Evolutionary conservation across 495 filamentous ascomycete genomes (phyloP).

Genomic region (Penicillium coprophilum): DNA sequence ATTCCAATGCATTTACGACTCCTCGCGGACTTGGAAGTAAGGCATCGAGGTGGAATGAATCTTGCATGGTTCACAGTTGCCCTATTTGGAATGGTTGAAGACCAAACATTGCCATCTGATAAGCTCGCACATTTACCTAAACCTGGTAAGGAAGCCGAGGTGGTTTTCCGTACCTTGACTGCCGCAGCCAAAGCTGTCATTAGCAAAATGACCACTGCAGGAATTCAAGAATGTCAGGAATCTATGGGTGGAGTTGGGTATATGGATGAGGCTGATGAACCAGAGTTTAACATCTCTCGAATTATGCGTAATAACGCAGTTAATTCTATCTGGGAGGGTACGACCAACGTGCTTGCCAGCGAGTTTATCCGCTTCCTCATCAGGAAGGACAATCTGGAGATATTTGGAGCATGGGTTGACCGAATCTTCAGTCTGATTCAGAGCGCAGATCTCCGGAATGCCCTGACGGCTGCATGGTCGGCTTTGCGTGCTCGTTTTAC

Average conservation of each 20-base stretch:
- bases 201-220: slow-evolving; percentile 53
- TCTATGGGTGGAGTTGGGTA: slow-evolving; percentile 75
- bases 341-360: slow-evolving; percentile 65
- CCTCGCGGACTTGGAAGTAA: slow-evolving; percentile 53
- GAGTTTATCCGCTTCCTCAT: slow-evolving; percentile 61
- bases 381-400: slow-evolving; percentile 39
- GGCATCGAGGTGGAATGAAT: slow-evolving; percentile 58
- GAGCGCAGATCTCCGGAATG: slow-evolving; percentile 4
- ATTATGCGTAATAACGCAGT: slow-evolving; percentile 65
- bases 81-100: slow-evolving; percentile 55
- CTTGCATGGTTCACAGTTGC: slow-evolving; percentile 60
- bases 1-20: slow-evolving; percentile 62
- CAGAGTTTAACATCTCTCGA: slow-evolving; percentile 61
- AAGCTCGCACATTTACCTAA: slow-evolving; percentile 28
- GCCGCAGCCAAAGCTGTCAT: slow-evolving; percentile 65
- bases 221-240: slow-evolving; percentile 66
- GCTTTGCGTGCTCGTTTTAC: slow-evolving; percentile 19
- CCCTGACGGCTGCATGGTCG: slow-evolving; percentile 23
- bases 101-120: slow-evolving; percentile 17
- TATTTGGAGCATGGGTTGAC: slow-evolving; percentile 44
- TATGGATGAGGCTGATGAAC: slow-evolving; percentile 53
- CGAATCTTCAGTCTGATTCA: slow-evolving; percentile 33
- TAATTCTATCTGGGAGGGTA: slow-evolving; percentile 73
- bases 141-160: slow-evolving; percentile 28
- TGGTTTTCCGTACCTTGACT: slow-evolving; percentile 63